Evolutionary conservation across 345 rosid genomes (phyloP), one percentile per base, ranked within the genome.

Genomic region (Eutrema heterophyllum): DNA sequence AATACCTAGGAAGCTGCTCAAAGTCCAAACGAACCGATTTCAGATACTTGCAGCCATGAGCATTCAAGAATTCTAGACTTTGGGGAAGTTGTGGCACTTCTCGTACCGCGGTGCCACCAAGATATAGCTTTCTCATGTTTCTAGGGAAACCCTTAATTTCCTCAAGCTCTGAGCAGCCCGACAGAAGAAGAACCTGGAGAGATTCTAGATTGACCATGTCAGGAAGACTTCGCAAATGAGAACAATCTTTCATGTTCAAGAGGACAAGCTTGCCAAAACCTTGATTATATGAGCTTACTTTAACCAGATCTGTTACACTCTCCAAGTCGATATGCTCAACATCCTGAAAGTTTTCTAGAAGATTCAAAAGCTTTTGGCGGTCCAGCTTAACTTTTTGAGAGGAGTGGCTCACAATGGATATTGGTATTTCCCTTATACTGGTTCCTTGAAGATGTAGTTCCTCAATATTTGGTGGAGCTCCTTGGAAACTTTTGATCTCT

Each of bases 21-120:
- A 46, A 21, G 13, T 44, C 8, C 26, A 14, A 14, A 6, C 3
- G 6, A 21, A 53, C 4, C 5, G 9, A 29, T 40, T 64, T 12
- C 11, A 72, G n/a, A 27, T 54, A 15, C n/a, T 4, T 0, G 39
- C 81, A 78, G 9, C 24, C 48, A 35, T 38, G 71, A 4, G 58
- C 58, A 15, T 78, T 32, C 51, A 78, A 29, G 4, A 15, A 15
- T 2, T 35, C 26, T 53, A 78, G 40, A 36, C 58, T 14, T 0
- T 36, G 1, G 0, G 79, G 79, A 69, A 69, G 64, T 29, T 69
- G 64, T 21, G 81, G 71, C 48, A 67, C 0, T 51, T 51, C 60
- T 38, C 3, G 38, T 67, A 67, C 9, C 6, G 38, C 15, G 5
- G 60, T 51, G 1, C 60, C 49, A 24, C 18, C 71, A 38, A 67